phyloP scores from a whole-genome alignment of 164 flowering plant species.

The Protea cynaroides region DNA sequence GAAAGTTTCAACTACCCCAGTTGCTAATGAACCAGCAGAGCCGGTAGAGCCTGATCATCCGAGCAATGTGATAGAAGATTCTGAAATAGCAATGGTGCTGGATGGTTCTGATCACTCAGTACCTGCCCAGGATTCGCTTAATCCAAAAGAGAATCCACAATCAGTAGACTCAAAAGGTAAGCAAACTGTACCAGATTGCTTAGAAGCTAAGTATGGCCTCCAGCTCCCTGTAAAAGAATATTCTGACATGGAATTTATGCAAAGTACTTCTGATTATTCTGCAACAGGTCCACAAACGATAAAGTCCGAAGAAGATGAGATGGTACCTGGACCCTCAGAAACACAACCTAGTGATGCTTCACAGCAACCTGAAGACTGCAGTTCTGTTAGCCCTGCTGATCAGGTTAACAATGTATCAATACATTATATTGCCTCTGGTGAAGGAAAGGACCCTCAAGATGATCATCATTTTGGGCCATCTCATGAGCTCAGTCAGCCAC shows the following conservation, averaged over 20 bases:
- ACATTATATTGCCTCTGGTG: slow-evolving; percentile 9
- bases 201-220: neutral
- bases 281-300: neutral
- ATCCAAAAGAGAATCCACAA: slow-evolving; percentile 5
- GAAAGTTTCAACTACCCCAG: slow-evolving; percentile 11
- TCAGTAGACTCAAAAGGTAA: neutral
- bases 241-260: neutral
- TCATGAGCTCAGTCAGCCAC: slow-evolving; percentile 17
- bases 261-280: neutral
- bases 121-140: slow-evolving; percentile 11
- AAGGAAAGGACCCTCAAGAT: slow-evolving; percentile 8
- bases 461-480: slow-evolving; percentile 9
- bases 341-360: slow-evolving; percentile 9
- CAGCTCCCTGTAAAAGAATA: slow-evolving; percentile 7
- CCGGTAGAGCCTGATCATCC: slow-evolving; percentile 13
- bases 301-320: no score
- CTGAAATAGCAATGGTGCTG: slow-evolving; percentile 12
- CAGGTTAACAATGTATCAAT: slow-evolving; percentile 4
- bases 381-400: slow-evolving; percentile 6
- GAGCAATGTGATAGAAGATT: slow-evolving; percentile 7
- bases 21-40: slow-evolving; percentile 17
- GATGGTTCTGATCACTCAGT: slow-evolving; percentile 13
- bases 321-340: neutral
- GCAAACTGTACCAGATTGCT: neutral
- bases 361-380: slow-evolving; percentile 8